These are phyloP conservation scores for Lathyrus aphaca DNA, from an alignment of 306 rosid species.

Conservation along the genomic window DNA sequence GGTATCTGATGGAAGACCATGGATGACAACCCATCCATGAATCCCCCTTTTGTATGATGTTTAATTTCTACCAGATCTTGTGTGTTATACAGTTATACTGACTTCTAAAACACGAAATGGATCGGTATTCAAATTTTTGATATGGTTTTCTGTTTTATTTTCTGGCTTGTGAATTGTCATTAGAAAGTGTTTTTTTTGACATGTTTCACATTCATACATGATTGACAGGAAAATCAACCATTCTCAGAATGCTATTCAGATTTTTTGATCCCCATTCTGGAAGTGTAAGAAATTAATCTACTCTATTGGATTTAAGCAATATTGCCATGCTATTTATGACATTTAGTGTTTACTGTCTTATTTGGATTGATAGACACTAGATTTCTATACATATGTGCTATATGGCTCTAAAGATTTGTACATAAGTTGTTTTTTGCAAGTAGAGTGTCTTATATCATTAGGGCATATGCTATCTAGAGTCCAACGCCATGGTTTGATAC, in stretches of 20 bases:
- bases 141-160: constrained; percentile 22
- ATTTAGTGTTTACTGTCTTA: constrained; percentile 7
- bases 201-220: constrained; percentile 43
- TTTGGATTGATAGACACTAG: constrained; percentile 7
- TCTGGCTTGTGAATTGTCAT: constrained; percentile 19
- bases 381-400: constrained; percentile 10
- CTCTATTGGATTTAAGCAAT: constrained; percentile 38
- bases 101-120: constrained; percentile 28
- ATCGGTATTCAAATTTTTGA: constrained; percentile 19
- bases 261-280: constrained; percentile 87
- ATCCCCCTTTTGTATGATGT: constrained; percentile 23
- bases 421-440: background rate
- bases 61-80: background rate
- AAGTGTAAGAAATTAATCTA: constrained; percentile 71
- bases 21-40: background rate
- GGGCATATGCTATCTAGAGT: constrained; percentile 10
- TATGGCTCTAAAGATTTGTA: constrained; percentile 14
- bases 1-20: background rate
- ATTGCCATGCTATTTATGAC: constrained; percentile 28
- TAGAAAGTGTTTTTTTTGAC: constrained; percentile 28
- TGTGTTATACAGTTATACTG: constrained; percentile 6
- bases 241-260: constrained; percentile 94
- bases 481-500: constrained; percentile 11
- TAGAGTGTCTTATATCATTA: constrained; percentile 26
- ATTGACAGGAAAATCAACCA: constrained; percentile 91